Base-by-base conservation (phyloP, 75 land plant genomes). In the Cryptomeria japonica region DNA sequence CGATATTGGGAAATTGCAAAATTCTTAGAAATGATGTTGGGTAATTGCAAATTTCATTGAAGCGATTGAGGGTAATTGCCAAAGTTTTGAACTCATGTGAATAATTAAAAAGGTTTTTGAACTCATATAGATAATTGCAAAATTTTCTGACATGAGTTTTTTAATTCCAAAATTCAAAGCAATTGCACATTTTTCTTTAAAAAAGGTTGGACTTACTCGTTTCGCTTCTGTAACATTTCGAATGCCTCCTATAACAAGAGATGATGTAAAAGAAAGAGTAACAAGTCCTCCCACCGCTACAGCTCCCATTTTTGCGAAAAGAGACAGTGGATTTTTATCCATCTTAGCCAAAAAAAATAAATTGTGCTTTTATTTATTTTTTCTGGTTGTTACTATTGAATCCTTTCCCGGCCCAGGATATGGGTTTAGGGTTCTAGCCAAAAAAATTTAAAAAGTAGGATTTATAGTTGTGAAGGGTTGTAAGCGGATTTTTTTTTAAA, bases 241-340 rank as follows among this genome's bases (percentile, higher is more conserved):
- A 56, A 94, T 53, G 37, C 90, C 86, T 68, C 88, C 82, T 18
- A 94, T 72, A 49, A 91, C 89, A 56, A 92, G 53, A 9, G 93
- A 90, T 14, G 95, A 92, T 36, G 87, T 90, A 31, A 92, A 72
- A 19, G 95, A 94, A 25, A 94, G 86, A n/a, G 90, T 89, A 36
- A 93, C 84, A 53, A 89, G 22, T 38, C 95, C 95, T 22, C 93
- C 95, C 32, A 89, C 82, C 11, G 90, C 80, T 46, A 84, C 88
- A 34, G 87, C 91, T 42, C 93, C 95, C 2, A 90, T 90, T 12
- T 87, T 77, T 1, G 72, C 90, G 49, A 93, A 11, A 70, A 89
- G 32, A 31, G 89, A 86, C 37, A 94, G 38, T 22, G 94, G 91
- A 82, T 46, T 82, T 44, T 46, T n/a, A 2, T n/a, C 47, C 84